Evolutionary conservation across 495 filamentous ascomycete genomes (phyloP).

Genomic region (Tuber microsphaerosporum): DNA sequence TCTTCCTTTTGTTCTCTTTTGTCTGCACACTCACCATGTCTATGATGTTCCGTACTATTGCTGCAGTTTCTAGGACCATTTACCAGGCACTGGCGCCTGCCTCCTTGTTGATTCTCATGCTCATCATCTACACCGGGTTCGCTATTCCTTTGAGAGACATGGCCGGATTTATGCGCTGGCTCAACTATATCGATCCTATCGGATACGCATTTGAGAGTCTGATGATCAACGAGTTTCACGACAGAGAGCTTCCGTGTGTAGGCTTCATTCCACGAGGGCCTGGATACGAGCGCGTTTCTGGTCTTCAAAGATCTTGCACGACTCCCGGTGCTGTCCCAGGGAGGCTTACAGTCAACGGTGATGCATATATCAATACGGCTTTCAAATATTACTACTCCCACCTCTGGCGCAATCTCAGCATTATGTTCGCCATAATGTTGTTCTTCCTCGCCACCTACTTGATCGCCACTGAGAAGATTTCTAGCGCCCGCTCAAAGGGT

Average conservation of each 20-base stretch:
- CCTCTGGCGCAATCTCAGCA: constrained; percentile 72
- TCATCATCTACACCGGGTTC: constrained; percentile 88
- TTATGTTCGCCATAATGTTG: constrained; percentile 66
- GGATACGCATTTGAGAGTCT: constrained; percentile 80
- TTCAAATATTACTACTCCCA: constrained; percentile 57
- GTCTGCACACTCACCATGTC: constrained; percentile 63
- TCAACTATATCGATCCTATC: constrained; percentile 80
- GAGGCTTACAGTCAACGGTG: constrained; percentile 50
- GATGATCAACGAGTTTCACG: constrained; percentile 83
- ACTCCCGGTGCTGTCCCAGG: constrained; percentile 54
- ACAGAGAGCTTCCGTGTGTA: constrained; percentile 58
- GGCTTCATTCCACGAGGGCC: constrained; percentile 54
- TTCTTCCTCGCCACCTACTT: constrained; percentile 63
- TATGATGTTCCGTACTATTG: constrained; percentile 76
- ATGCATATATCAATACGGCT: constrained; percentile 51
- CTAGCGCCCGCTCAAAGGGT: constrained; percentile 73
- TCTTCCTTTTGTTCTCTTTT: constrained; percentile 68
- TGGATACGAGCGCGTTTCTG: constrained; percentile 43
- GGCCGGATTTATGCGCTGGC: constrained; percentile 78
- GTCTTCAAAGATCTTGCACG: constrained; percentile 47
- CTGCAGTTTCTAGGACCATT: constrained; percentile 67
- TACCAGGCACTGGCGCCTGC: constrained; percentile 79
- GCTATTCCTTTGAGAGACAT: constrained; percentile 70
- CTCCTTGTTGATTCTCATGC: constrained; percentile 69
- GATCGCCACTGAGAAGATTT: constrained; percentile 63